A percentile compares a stretch with the other conserved stretches of the same genome.
These are phyloP conservation scores for Penicillium sp. DNA, from an alignment of 2,329 filamentous ascomycete species.

Conservation along the genomic window DNA sequence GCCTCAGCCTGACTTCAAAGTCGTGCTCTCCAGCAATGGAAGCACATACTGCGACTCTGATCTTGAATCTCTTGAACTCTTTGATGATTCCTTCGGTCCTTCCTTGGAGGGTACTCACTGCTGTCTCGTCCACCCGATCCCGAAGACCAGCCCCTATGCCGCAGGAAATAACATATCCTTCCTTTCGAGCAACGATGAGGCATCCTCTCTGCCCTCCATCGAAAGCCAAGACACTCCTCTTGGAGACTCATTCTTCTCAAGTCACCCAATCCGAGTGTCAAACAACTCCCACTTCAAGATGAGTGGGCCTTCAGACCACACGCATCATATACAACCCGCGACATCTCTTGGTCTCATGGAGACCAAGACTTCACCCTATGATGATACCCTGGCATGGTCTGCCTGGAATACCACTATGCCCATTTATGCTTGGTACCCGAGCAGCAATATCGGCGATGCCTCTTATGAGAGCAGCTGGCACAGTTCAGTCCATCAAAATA, in stretches of 20 bases:
- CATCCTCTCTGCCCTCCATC: slow-evolving; percentile 12
- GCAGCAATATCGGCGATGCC: too few relatives aligned
- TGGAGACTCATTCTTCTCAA: background rate
- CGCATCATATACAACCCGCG: background rate
- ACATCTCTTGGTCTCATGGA: background rate
- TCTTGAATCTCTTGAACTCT: background rate
- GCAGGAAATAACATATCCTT: slow-evolving; percentile 12
- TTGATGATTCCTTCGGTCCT: background rate
- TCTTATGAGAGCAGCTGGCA: background rate
- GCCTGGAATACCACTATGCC: background rate
- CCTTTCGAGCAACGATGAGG: slow-evolving; percentile 7
- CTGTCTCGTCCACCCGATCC: slow-evolving; percentile 14
- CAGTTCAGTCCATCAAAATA: background rate
- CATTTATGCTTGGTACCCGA: background rate
- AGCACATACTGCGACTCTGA: slow-evolving; percentile 3
- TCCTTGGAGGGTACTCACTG: background rate
- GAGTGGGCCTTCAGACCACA: background rate
- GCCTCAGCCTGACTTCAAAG: background rate
- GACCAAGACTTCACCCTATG: background rate
- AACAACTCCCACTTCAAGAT: background rate
- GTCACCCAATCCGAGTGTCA: background rate
- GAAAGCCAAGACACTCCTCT: background rate
- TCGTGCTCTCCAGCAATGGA: background rate
- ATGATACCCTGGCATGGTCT: background rate
- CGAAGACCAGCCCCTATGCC: slow-evolving; percentile 2